Evolutionary conservation across 768 basidiomycete species (phyloP), one percentile per base, ranked within the genome.

Genomic region (Termitomyces sp.): DNA sequence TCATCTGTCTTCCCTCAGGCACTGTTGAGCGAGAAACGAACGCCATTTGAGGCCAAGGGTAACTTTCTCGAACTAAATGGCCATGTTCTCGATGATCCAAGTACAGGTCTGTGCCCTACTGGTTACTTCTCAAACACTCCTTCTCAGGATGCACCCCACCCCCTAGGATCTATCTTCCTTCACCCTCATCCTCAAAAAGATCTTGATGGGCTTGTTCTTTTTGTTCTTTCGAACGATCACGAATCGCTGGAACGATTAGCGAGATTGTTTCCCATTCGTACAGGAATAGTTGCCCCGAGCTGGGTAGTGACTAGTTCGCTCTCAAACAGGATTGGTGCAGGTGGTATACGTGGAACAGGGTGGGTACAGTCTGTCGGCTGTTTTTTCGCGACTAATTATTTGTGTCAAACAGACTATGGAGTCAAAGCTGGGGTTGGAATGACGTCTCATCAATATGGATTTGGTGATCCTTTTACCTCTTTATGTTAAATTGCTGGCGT

Each of bases 201-300:
- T 32, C 35, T 66, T n/a, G 62, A 69, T 21, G 60, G 35, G 49
- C 59, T 55, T 56, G 74, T 66, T 61, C 68, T 92, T 7, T 83
- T 92, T 61, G 69, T 94, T 25, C 71, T 85, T 14, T 83, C 81
- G 16, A 79, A 80, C 4, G 83, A 85, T 59, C 61, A 63, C 0
- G 61, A 68, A 1, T 86, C 85, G 2, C 72, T 92, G 4, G 94
- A 95, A 68, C 75, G 84, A 52, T 83, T 79, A 1, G 68, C 79
- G 2, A 79, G 88, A 44, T 70, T 94, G n/a, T 89, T 95, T 65
- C 93, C 94, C 4, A 80, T 91, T 25, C 82, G 94, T 19, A 96
- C 93, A 2, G 91, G 91, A 3, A 76, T 93, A 3, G 68, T 83
- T 9, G 76, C 81, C 1, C 89, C 91, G 1, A 89, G 91, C 63